Conservation (phyloP, 208 protist species). For the Trypanosoma platydactyli region DNA sequence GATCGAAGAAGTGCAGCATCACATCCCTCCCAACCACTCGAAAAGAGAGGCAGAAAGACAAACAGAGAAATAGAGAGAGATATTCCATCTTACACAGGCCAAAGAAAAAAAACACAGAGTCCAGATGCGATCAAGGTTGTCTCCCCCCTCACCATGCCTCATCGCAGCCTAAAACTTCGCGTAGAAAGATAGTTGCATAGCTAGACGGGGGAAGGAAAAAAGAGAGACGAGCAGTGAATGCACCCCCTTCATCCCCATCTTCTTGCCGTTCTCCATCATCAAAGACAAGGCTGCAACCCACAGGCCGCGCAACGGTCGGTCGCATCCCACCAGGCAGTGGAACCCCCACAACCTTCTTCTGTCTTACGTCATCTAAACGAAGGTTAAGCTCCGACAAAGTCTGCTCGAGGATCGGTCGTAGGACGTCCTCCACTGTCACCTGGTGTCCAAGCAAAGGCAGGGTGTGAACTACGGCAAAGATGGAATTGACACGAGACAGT, state of each 20-base stretch:
- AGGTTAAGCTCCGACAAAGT: conserved; percentile 19
- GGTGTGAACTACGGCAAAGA: not conserved
- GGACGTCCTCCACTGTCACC: conserved; percentile 3
- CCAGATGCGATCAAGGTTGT: not conserved
- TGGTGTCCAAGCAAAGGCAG: conserved; percentile 21
- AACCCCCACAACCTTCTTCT: conserved; percentile 64
- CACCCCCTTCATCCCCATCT: not conserved
- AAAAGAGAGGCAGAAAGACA: no score
- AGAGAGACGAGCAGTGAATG: conserved; percentile 31
- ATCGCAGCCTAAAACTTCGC: conserved; percentile 64
- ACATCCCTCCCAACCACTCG: no score
- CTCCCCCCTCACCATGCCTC: conserved; percentile 52
- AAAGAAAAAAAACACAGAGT: conserved; percentile 12
- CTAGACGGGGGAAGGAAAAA: conserved; percentile 75
- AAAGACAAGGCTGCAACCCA: conserved; percentile 4
- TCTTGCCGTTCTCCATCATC: conserved; percentile 1
- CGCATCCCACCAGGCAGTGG: conserved; percentile 61
- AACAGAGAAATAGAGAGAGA: not conserved
- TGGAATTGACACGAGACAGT: conserved; percentile 8
- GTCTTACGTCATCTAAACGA: conserved; percentile 20
- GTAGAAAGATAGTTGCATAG: conserved; percentile 83
- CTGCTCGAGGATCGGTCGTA: conserved; percentile 11
- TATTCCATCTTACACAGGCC: not conserved
- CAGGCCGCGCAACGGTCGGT: conserved; percentile 41
- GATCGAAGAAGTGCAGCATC: no score